Evolutionary conservation across 306 rosid genomes (phyloP), one percentile per base, ranked within the genome.

Genomic region (Inga laurina): DNA sequence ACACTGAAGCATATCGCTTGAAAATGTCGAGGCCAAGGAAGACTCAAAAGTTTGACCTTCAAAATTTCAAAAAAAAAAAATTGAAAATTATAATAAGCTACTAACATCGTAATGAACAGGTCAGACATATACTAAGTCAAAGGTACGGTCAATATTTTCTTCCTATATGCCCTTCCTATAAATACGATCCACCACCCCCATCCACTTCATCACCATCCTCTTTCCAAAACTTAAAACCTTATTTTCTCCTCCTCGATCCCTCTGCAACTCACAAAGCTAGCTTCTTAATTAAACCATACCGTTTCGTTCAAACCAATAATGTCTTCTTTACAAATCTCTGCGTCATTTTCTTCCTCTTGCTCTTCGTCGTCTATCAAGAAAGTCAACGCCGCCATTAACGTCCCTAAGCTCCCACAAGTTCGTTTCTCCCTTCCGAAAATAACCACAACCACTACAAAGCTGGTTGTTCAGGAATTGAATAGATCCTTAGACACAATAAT

Each of bases 311-410:
- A 72, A 85, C 30, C 85, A 34, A n/a, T 69, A 68, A n/a, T 69
- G 74, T 4, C 51, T 67, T 67, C 72, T 10, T 54, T 89, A 48
- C 90, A 85, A 74, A 44, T 86, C 61, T 77, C 88, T 65, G 5
- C 84, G 57, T 64, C 85, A 24, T 22, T 85, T 22, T 57, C 30
- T 57, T n/a, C 66, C 5, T 83, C 88, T 35, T 79, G 84, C 10
- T 70, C 88, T 30, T 67, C 16, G 61, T 64, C 45, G 49, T 83
- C 88, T 57, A 74, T 89, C 10, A 82, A 56, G 74, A 62, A 32
- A 76, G 79, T 83, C 62, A 80, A 86, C 16, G 88, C 89, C 13
- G 70, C 89, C 13, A 70, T 91, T 44, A 85, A 88, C 46, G 75
- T 90, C 80, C 89, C 90, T 5, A 85, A 79, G 61, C 82, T 85